Evolutionary conservation across 2,329 filamentous ascomycete species (phyloP).

Genomic region (Epichloe coenophiala): DNA sequence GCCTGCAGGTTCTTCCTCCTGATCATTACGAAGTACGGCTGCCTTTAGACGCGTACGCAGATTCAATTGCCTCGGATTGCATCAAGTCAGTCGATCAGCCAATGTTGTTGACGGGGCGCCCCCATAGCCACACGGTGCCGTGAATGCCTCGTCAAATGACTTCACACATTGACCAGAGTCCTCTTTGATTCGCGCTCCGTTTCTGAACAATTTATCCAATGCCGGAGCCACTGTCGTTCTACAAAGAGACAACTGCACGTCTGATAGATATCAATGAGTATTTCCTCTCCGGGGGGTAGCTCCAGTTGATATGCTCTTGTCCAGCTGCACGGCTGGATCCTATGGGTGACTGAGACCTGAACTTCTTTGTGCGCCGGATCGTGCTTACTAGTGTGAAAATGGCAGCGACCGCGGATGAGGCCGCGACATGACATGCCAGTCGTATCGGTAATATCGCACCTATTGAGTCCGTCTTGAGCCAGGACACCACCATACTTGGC

Average conservation of each 20-base stretch:
- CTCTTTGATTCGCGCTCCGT: neutral
- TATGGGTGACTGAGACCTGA: neutral
- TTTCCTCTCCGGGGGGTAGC: neutral
- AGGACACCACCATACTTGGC: too few species aligned
- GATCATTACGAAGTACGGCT: neutral
- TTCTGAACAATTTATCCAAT: neutral
- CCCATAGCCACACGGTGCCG: neutral
- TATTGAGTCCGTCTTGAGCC: neutral
- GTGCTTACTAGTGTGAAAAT: neutral
- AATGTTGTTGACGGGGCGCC: neutral
- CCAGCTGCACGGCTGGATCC: neutral
- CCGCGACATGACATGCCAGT: neutral
- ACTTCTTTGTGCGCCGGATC: neutral
- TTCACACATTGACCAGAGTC: neutral
- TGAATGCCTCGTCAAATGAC: neutral
- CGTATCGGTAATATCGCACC: neutral
- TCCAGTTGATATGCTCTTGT: neutral
- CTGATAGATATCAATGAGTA: neutral
- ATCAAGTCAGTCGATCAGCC: neutral
- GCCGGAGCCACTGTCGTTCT: too few species aligned
- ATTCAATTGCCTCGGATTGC: neutral
- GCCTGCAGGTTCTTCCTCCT: neutral
- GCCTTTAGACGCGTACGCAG: neutral
- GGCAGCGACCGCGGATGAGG: neutral
- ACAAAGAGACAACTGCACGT: neutral